A percentile compares a stretch with the other conserved stretches of the same genome.
Evolutionary conservation across 1,284 basidiomycete species (phyloP).

Genomic region (Ceratobasidium sp.): DNA sequence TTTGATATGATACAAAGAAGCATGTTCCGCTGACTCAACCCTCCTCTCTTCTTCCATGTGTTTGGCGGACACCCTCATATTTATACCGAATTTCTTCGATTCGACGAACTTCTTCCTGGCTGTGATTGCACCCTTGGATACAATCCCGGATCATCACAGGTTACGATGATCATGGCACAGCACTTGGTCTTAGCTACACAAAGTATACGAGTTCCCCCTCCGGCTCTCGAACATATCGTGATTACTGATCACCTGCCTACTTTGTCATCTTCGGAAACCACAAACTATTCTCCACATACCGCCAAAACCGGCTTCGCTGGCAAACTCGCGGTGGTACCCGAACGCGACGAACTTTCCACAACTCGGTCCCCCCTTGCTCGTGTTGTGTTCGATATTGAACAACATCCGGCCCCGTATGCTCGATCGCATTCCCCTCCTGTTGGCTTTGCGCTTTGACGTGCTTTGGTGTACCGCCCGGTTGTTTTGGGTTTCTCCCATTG

Average conservation of each 20-base stretch:
- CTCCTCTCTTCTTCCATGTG: background rate
- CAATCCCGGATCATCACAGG: background rate
- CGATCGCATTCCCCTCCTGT: conserved; percentile 2
- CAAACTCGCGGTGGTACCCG: conserved; percentile 19
- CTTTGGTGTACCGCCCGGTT: background rate
- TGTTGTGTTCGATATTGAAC: conserved; percentile 23
- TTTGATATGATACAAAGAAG: background rate
- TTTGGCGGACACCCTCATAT: background rate
- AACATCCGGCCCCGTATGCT: background rate
- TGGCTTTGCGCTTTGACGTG: conserved; percentile 13
- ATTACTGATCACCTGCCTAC: conserved; percentile 30
- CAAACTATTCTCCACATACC: conserved; percentile 9
- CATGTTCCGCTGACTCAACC: conserved; percentile 3
- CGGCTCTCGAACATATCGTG: conserved; percentile 26
- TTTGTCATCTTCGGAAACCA: conserved; percentile 6
- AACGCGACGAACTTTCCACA: conserved; percentile 13
- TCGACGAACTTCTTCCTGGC: background rate
- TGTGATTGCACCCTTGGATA: too few relatives aligned
- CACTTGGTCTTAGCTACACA: conserved; percentile 30
- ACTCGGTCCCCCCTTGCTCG: conserved; percentile 6
- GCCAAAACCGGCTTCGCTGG: conserved; percentile 16
- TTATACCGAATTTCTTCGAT: background rate
- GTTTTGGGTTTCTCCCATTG: background rate
- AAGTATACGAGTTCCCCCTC: conserved; percentile 33
- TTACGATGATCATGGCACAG: conserved; percentile 35